These are phyloP conservation scores for Cladosporium sp. DNA, from an alignment of 2,329 filamentous ascomycete genomes.

Conservation along the genomic window DNA sequence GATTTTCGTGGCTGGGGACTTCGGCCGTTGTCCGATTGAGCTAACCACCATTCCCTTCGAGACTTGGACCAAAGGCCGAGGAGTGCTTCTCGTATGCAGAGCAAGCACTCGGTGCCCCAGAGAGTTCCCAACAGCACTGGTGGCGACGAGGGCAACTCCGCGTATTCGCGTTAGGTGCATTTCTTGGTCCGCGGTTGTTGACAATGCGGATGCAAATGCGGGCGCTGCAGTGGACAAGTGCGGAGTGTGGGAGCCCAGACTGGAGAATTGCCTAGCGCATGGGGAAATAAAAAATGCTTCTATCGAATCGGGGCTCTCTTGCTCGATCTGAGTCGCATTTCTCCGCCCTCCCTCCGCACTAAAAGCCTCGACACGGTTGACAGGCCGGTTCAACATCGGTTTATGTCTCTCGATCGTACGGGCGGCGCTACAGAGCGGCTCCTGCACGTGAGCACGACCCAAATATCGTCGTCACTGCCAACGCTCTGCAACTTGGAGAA, in stretches of 20 bases:
- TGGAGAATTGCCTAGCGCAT: slow-evolving; percentile 4
- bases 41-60: background rate
- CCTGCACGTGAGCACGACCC: background rate
- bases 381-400: background rate
- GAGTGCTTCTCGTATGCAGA: background rate
- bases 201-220: too few relatives aligned
- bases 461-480: background rate
- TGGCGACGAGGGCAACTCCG: background rate
- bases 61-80: background rate
- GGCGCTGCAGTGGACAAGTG: background rate
- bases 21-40: background rate
- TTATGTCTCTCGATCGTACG: background rate
- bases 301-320: background rate
- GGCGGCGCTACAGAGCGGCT: slow-evolving; percentile 4
- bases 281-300: background rate
- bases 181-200: background rate
- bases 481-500: slow-evolving; percentile 7
- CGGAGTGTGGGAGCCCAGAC: slow-evolving; percentile 10
- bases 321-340: background rate
- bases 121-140: background rate
- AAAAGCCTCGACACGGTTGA: background rate
- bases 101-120: background rate
- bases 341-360: background rate
- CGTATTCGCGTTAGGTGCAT: background rate
- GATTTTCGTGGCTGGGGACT: background rate